Evolutionary conservation across 2,329 filamentous ascomycete genomes (phyloP).

Genomic region (Pyrenophora teres): DNA sequence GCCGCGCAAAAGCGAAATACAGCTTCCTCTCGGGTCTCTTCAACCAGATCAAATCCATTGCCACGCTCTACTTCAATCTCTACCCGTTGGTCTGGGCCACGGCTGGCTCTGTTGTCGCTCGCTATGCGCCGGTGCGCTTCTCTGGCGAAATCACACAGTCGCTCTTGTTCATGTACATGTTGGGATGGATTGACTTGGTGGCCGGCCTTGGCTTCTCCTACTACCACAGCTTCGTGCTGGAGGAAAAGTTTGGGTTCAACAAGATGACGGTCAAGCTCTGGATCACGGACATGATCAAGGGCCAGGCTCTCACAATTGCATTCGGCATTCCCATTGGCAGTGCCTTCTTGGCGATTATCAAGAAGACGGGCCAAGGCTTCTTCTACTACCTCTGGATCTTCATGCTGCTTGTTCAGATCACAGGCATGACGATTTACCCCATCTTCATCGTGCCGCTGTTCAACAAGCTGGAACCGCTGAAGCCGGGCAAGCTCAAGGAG

Average conservation of each 20-base stretch:
- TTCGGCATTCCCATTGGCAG: conserved; percentile 87
- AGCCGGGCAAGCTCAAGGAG: conserved; percentile 85
- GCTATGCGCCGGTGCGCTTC: conserved; percentile 77
- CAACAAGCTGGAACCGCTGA: conserved; percentile 94
- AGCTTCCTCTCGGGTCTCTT: conserved; percentile 80
- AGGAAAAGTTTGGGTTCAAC: conserved; percentile 98
- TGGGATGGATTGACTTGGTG: conserved; percentile 79
- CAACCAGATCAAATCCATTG: conserved; percentile 84
- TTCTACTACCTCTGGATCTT: conserved; percentile 99
- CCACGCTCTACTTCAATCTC: conserved; percentile 87
- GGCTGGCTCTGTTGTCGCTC: conserved; percentile 74
- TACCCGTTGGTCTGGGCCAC: conserved; percentile 88
- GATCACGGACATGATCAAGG: conserved; percentile 88
- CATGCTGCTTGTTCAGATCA: conserved; percentile 83
- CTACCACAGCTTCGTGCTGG: conserved; percentile 94
- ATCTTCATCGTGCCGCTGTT: conserved; percentile 93
- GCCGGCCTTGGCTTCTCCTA: conserved; percentile 80
- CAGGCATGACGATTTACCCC: conserved; percentile 95
- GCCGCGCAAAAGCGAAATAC: conserved; percentile 93
- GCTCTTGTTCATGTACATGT: conserved; percentile 86
- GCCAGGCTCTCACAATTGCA: conserved; percentile 77
- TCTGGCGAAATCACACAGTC: conserved; percentile 92
- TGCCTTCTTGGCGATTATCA: conserved; percentile 90
- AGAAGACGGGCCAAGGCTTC: conserved; percentile 91
- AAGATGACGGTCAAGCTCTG: conserved; percentile 93